phyloP scores from a whole-genome alignment of 768 basidiomycete species.

The Tephrocybe sp. region DNA sequence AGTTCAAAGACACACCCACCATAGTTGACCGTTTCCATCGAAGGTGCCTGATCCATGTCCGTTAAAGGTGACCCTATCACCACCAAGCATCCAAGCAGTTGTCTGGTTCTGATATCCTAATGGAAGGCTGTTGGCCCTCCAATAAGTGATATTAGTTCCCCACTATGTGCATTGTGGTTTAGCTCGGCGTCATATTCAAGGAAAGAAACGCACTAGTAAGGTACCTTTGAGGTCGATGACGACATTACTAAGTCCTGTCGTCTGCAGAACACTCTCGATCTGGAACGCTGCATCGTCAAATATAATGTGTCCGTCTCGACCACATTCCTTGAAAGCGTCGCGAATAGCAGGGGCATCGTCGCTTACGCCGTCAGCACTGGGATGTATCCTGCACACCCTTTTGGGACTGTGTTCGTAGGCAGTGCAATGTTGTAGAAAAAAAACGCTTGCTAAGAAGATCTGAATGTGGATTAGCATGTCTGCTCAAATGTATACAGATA shows the following conservation, averaged over 20 bases:
- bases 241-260: conserved; percentile 30
- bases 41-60: conserved; percentile 35
- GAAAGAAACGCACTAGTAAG: conserved; percentile 25
- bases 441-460: too few relatives aligned
- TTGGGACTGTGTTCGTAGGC: too few relatives aligned
- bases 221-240: conserved; percentile 32
- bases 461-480: too few relatives aligned
- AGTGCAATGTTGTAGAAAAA: too few relatives aligned
- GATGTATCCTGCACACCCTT: conserved; percentile 17
- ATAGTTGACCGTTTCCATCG: conserved; percentile 39
- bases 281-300: conserved; percentile 31
- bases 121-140: conserved; percentile 30
- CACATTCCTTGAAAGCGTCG: conserved; percentile 18
- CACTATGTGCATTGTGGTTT: too few relatives aligned
- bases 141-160: conserved; percentile 34
- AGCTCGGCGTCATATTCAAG: neutral
- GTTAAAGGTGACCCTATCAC: conserved; percentile 24
- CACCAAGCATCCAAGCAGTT: conserved; percentile 35
- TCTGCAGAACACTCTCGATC: conserved; percentile 28
- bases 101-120: conserved; percentile 35
- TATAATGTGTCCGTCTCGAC: conserved; percentile 18
- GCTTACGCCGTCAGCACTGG: conserved; percentile 17
- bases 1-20: conserved; percentile 20
- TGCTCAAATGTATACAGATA: too few relatives aligned
- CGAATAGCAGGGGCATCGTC: conserved; percentile 24